A percentile compares a stretch with the other conserved stretches of the same genome.
Conservation (phyloP, 495 filamentous ascomycete species). For the Penicillium simplicissimum region DNA sequence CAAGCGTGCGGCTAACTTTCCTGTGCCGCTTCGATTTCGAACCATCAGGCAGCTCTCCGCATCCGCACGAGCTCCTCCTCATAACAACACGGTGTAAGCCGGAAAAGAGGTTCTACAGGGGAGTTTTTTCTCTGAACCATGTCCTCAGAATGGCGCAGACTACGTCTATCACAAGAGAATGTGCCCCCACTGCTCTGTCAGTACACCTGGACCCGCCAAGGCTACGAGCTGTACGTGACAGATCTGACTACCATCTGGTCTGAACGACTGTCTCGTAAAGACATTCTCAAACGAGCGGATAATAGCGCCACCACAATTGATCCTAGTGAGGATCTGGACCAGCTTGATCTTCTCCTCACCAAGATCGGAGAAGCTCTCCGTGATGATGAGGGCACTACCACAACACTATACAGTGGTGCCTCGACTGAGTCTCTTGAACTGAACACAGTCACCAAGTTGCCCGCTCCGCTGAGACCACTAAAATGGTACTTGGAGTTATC, state of each 20-base stretch:
- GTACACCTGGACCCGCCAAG: conserved; percentile 46
- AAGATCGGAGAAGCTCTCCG: conserved; percentile 68
- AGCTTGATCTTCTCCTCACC: conserved; percentile 69
- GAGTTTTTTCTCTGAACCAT: conserved; percentile 25
- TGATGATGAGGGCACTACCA: conserved; percentile 37
- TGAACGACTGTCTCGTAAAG: conserved; percentile 62
- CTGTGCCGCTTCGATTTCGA: background rate
- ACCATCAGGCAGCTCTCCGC: conserved; percentile 18
- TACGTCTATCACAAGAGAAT: conserved; percentile 23
- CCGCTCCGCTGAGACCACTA: conserved; percentile 66
- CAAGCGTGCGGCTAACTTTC: conserved; percentile 32
- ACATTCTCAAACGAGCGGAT: conserved; percentile 66
- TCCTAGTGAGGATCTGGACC: conserved; percentile 71
- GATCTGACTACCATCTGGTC: conserved; percentile 87
- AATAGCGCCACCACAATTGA: conserved; percentile 77
- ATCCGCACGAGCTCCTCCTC: background rate
- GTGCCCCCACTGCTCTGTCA: conserved; percentile 58
- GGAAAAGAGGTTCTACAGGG: background rate
- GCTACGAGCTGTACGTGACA: conserved; percentile 76
- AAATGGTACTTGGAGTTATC: conserved; percentile 65
- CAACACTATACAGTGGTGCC: conserved; percentile 30
- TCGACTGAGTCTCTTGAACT: conserved; percentile 51
- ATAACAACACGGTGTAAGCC: background rate
- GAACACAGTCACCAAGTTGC: conserved; percentile 60
- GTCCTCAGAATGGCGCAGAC: conserved; percentile 41